Base-by-base conservation (phyloP, 1,139 yeast species). In the Magnusiomyces tetraspermus region DNA sequence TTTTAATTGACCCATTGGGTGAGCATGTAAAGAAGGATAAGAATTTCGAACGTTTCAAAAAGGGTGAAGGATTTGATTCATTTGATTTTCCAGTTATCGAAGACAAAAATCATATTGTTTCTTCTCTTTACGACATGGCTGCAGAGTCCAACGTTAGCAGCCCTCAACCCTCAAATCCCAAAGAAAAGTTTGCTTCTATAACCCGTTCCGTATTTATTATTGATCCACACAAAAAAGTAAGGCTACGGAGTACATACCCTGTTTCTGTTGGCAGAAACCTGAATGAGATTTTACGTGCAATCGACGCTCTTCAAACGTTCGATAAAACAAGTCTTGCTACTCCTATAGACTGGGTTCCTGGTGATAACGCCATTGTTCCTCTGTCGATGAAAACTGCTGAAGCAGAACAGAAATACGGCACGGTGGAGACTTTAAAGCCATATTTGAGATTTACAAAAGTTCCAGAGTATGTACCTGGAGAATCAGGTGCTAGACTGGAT, bases 231-330 rank as follows among this genome's bases (percentile, higher is more conserved):
- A 88, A 88, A 78, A 88, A 84, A 71, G 79, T 88, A 65, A 82
- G 96, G 71, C 76, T 86, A 66, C 81, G 82, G 59, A 71, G 88
- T 74, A 79, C 90, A 23, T 88, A 88, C 75, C 96, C 96, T 53
- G 94, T 96, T 53, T 81, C 94, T 49, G 83, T 87, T 57, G 96
- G 96, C 67, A 82, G 96, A 76, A 88, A 88, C 79, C 77, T 95
- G 54, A 77, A 83, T 52, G 96, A 88, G 72, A 88, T 88, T 49
- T 76, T 88, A 68, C 82, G 96, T 72, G 94, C 83, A 47, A 74
- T 88, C 58, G 95, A 87, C 68, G 85, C 96, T 51, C 76, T 88
- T 68, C 96, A 88, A 74, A 73, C 80, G 61, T 80, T 85, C 59
- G 96, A 88, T 71, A 75, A 77, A 66, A 76, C 80, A 71, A 88